Conservation (phyloP, 1,284 basidiomycete genomes). For the Coniferiporia sulphurascens region DNA sequence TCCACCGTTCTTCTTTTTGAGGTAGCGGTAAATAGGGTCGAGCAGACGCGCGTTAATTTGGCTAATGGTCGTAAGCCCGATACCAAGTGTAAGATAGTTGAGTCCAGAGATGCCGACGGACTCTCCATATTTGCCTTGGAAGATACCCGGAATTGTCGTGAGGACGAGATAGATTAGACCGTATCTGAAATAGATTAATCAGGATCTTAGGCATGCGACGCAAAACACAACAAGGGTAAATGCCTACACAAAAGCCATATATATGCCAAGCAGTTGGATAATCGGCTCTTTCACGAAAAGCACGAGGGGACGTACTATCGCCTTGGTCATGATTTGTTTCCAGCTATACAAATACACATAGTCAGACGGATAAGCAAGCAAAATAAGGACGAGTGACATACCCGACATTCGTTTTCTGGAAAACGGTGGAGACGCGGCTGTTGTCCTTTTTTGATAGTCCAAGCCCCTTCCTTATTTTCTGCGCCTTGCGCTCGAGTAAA, state of each 20-base stretch:
- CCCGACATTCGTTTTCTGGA: constrained; percentile 24
- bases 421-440: constrained; percentile 26
- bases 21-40: constrained; percentile 49
- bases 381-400: not conserved
- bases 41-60: constrained; percentile 56
- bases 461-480: constrained; percentile 35
- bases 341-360: constrained; percentile 24
- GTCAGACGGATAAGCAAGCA: not conserved
- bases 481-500: constrained; percentile 42
- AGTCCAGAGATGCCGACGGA: constrained; percentile 39
- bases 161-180: constrained; percentile 27
- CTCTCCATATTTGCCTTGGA: constrained; percentile 45
- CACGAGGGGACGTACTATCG: constrained; percentile 42
- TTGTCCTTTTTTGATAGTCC: constrained; percentile 12
- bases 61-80: constrained; percentile 47
- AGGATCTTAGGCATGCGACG: not conserved
- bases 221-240: not conserved
- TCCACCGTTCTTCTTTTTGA: constrained; percentile 47
- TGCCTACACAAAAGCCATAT: constrained; percentile 47
- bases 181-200: constrained; percentile 44
- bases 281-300: constrained; percentile 43
- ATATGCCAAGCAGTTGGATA: constrained; percentile 39
- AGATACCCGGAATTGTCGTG: constrained; percentile 42
- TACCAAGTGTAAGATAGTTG: constrained; percentile 59
- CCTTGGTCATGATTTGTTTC: constrained; percentile 32